phyloP scores from a whole-genome alignment of 805 yeast genomes.

The Teunomyces panamensis region DNA sequence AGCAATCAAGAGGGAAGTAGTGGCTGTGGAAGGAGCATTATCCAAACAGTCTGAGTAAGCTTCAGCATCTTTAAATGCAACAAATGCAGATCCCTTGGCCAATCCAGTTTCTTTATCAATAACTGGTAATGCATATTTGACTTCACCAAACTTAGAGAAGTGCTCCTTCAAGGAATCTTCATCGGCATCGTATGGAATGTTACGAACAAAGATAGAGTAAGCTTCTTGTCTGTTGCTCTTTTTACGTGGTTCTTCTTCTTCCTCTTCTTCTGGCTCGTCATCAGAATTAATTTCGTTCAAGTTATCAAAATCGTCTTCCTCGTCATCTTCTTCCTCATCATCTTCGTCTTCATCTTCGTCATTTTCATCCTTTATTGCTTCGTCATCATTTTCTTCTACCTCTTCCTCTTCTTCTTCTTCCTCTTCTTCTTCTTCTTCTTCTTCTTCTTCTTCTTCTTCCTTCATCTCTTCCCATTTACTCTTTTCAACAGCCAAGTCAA shows the following conservation, averaged over 20 bases:
- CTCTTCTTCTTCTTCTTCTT: conserved; percentile 40
- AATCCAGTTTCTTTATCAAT: conserved; percentile 79
- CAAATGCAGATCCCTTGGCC: conserved; percentile 94
- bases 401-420: conserved; percentile 39
- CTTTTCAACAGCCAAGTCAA: conserved; percentile 90
- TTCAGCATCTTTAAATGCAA: conserved; percentile 67
- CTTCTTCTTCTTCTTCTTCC: conserved; percentile 30
- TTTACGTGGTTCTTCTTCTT: conserved; percentile 27
- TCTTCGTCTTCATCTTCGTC: conserved; percentile 28
- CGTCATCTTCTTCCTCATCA: conserved; percentile 25
- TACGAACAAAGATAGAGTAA: conserved; percentile 80
- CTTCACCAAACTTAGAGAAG: conserved; percentile 79
- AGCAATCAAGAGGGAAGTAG: conserved; percentile 71
- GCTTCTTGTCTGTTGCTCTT: conserved; percentile 62
- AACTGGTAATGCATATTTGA: conserved; percentile 91
- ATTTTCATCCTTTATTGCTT: conserved; percentile 32
- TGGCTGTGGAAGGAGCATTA: conserved; percentile 70
- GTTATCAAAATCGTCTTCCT: conserved; percentile 28
- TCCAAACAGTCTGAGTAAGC: conserved; percentile 66
- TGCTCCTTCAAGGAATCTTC: conserved; percentile 74
- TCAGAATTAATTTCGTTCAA: conserved; percentile 33
- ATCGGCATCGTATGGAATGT: conserved; percentile 93
- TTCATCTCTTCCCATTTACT: conserved; percentile 69
- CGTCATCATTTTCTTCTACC: conserved; percentile 36
- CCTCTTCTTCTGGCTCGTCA: conserved; percentile 31